A percentile compares a stretch with the other conserved stretches of the same genome.
phyloP scores from a whole-genome alignment of 306 rosid genomes.

The Ammopiptanthus mongolicus region DNA sequence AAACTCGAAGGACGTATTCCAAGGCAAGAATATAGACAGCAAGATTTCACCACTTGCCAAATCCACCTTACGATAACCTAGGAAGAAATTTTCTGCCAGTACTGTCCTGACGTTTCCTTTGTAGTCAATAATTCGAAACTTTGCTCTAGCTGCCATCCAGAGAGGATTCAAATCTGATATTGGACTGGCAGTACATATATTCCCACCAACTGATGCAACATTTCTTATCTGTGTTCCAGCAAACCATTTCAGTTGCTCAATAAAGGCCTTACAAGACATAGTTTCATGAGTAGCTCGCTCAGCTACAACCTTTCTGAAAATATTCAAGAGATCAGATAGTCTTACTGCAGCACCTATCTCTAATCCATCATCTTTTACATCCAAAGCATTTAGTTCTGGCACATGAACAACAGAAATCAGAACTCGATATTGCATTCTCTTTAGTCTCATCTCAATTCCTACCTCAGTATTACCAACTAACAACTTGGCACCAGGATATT shows the following conservation, averaged over 20 bases:
- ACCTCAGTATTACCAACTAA: slow-evolving; percentile 91
- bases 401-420: slow-evolving; percentile 69
- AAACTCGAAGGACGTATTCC: slow-evolving; percentile 80
- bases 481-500: slow-evolving; percentile 72
- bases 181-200: slow-evolving; percentile 96
- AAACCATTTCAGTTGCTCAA: slow-evolving; percentile 96
- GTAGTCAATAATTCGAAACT: slow-evolving; percentile 63
- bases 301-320: slow-evolving; percentile 47
- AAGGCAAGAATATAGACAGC: slow-evolving; percentile 82
- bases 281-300: slow-evolving; percentile 73
- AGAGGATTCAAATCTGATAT: slow-evolving; percentile 96
- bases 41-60: slow-evolving; percentile 67
- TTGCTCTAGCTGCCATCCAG: slow-evolving; percentile 87
- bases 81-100: slow-evolving; percentile 71
- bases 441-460: slow-evolving; percentile 91
- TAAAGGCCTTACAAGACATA: slow-evolving; percentile 66
- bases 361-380: slow-evolving; percentile 61
- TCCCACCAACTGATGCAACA: slow-evolving; percentile 90
- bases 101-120: slow-evolving; percentile 61
- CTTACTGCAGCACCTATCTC: slow-evolving; percentile 90
- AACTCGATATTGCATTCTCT: slow-evolving; percentile 61
- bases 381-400: slow-evolving; percentile 63
- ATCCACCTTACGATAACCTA: slow-evolving; percentile 88
- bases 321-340: slow-evolving; percentile 64
- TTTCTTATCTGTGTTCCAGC: slow-evolving; percentile 93